These are phyloP conservation scores for Auxenochlorella protothecoides DNA, from an alignment of 139 green algal genomes.

Conservation along the genomic window DNA sequence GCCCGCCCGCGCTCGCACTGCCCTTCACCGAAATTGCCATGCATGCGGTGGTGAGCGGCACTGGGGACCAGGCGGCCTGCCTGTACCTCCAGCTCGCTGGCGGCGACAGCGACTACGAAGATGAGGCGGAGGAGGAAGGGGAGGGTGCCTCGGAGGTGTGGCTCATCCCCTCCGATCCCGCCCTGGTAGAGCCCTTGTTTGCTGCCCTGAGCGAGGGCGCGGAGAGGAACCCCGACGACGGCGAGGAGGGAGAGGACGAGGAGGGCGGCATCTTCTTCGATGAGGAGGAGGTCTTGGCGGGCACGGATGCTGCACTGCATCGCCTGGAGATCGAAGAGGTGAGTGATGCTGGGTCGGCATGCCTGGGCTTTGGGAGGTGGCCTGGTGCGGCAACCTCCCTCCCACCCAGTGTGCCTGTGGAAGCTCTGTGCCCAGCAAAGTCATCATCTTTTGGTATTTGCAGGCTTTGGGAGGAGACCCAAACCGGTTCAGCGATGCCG, in stretches of 20 bases:
- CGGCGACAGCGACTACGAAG: slow-evolving; percentile 1
- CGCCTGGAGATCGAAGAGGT: slow-evolving; percentile 11
- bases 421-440: not conserved
- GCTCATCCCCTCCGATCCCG: slow-evolving; percentile 6
- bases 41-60: slow-evolving; percentile 16
- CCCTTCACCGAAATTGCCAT: slow-evolving; percentile 18
- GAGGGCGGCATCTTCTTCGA: slow-evolving; percentile 19
- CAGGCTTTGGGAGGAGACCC: too few species aligned
- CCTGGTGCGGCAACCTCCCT: too few species aligned
- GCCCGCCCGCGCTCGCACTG: too few species aligned
- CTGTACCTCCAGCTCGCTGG: slow-evolving; percentile 21
- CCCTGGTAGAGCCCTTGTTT: slow-evolving; percentile 19
- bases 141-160: slow-evolving; percentile 6
- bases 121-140: slow-evolving; percentile 1
- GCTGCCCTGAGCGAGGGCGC: slow-evolving; percentile 28
- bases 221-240: slow-evolving; percentile 21
- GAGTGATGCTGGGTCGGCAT: not conserved
- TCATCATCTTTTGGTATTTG: not conserved
- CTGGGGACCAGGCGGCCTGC: slow-evolving; percentile 4
- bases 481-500: too few species aligned
- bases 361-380: not conserved
- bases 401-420: not conserved
- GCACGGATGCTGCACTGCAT: not conserved
- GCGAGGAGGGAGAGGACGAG: slow-evolving; percentile 2
- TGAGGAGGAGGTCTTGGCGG: slow-evolving; percentile 14